These are phyloP conservation scores for Fusarium kyushuense DNA, from an alignment of 2,329 filamentous ascomycete genomes.

Conservation along the genomic window DNA sequence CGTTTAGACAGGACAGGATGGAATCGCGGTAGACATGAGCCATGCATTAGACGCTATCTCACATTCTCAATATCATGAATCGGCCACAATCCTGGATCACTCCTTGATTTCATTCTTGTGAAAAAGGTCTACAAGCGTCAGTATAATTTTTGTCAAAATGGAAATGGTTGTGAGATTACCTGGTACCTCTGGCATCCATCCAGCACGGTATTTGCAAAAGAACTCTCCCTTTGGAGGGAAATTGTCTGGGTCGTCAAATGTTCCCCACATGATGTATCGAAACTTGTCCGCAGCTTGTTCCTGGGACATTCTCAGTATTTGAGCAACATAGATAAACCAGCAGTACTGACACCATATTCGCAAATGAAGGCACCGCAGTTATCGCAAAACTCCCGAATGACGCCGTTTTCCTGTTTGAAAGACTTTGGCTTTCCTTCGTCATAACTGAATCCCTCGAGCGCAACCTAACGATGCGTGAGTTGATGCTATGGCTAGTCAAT, in stretches of 20 bases:
- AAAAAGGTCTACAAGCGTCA: constrained; percentile 15
- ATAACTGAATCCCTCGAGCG: constrained; percentile 20
- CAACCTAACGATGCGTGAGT: constrained; percentile 2
- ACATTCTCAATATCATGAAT: no score
- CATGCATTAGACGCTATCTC: no score
- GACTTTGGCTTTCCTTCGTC: constrained; percentile 15
- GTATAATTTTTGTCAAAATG: no score
- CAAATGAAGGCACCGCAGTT: constrained; percentile 36
- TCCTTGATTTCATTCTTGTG: constrained; percentile 32
- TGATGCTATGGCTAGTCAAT: fast-evolving
- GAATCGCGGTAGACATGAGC: no score
- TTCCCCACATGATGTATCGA: constrained; percentile 60
- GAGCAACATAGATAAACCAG: fast-evolving
- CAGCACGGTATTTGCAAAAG: constrained; percentile 61
- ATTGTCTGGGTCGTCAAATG: constrained; percentile 61
- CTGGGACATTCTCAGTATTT: constrained; percentile 21
- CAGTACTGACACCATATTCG: constrained; percentile 25
- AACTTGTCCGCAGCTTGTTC: constrained; percentile 60
- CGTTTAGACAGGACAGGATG: background rate
- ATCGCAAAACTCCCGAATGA: constrained; percentile 33
- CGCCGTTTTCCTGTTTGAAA: constrained; percentile 31
- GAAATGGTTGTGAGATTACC: no score
- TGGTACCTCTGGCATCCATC: constrained; percentile 55
- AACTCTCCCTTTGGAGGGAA: constrained; percentile 67
- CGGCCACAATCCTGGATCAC: background rate